A percentile compares a stretch with the other conserved stretches of the same genome.
phyloP scores from a whole-genome alignment of 2,329 filamentous ascomycete genomes.

The Juglanconis oblonga region DNA sequence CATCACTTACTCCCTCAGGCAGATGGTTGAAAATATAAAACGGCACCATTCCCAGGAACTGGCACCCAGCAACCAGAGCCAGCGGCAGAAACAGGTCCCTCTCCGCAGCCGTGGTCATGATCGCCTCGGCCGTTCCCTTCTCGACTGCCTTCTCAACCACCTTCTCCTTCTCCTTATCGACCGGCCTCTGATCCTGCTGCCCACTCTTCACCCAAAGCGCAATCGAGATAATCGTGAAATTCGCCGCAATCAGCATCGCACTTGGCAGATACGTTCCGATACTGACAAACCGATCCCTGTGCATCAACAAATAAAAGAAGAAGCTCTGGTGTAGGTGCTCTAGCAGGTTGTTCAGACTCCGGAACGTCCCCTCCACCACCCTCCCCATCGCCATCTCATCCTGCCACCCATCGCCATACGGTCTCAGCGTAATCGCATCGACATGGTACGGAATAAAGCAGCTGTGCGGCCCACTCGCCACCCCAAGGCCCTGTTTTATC shows the following conservation, averaged over 20 bases:
- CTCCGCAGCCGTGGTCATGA: slow-evolving; percentile 39
- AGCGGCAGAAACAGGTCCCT: slow-evolving; percentile 72
- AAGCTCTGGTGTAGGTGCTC: slow-evolving; percentile 98
- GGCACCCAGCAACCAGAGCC: slow-evolving; percentile 66
- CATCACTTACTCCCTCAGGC: slow-evolving; percentile 56
- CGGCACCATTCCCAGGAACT: slow-evolving; percentile 76
- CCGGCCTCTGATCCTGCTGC: slow-evolving; percentile 30
- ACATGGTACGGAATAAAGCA: slow-evolving; percentile 98
- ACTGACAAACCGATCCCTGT: slow-evolving; percentile 89
- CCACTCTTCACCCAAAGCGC: slow-evolving; percentile 92
- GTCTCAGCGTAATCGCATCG: slow-evolving; percentile 89
- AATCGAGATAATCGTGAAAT: slow-evolving; percentile 94
- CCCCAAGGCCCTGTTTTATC: slow-evolving; percentile 85
- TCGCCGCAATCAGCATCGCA: slow-evolving; percentile 93
- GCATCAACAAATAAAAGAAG: slow-evolving; percentile 97
- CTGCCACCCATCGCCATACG: slow-evolving; percentile 89
- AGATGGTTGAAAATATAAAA: slow-evolving; percentile 83
- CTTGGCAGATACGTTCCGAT: slow-evolving; percentile 96
- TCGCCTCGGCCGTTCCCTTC: slow-evolving; percentile 25
- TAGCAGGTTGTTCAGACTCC: slow-evolving; percentile 92
- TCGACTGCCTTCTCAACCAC: slow-evolving; percentile 27
- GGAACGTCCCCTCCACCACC: slow-evolving; percentile 83
- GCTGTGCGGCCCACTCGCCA: slow-evolving; percentile 87
- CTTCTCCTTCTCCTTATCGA: slow-evolving; percentile 29
- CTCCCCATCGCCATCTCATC: slow-evolving; percentile 96